Percentiles rank a stretch among this genome's conserved stretches.
phyloP scores from a whole-genome alignment of 2,329 filamentous ascomycete species.

The Cladophialophora chaetospira region DNA sequence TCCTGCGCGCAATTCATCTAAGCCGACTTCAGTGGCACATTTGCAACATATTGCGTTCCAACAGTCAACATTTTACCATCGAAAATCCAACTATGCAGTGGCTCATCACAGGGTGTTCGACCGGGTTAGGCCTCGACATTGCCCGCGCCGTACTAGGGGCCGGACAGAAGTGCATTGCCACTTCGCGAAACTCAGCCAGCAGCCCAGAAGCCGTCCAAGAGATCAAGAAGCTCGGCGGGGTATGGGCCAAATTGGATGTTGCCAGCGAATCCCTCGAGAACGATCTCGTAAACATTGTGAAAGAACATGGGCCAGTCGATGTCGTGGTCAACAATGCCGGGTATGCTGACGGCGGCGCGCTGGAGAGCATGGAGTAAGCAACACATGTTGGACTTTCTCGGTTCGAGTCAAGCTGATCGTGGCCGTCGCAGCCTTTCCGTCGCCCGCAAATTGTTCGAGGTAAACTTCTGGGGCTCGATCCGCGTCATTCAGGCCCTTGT shows the following conservation, averaged over 20 bases:
- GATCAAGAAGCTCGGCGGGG: conserved; percentile 28
- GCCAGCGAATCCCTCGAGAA: conserved; percentile 23
- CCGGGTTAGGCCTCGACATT: conserved; percentile 31
- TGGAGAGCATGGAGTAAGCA: conserved; percentile 29
- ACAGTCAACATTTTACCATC: too few relatives aligned
- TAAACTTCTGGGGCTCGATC: conserved; percentile 31
- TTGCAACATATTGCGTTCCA: too few relatives aligned
- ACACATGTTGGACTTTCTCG: too few relatives aligned
- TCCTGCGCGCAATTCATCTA: too few relatives aligned
- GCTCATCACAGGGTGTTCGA: conserved; percentile 35
- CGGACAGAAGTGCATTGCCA: conserved; percentile 29
- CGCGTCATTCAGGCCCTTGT: conserved; percentile 24
- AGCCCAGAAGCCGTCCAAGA: conserved; percentile 30
- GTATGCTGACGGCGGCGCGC: conserved; percentile 23
- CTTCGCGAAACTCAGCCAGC: conserved; percentile 28
- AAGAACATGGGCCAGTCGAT: conserved; percentile 28
- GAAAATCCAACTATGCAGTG: too few relatives aligned
- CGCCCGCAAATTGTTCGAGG: conserved; percentile 24
- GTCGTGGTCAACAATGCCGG: conserved; percentile 37
- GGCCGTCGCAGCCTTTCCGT: conserved; percentile 4
- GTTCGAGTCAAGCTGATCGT: too few relatives aligned
- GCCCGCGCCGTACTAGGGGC: conserved; percentile 21
- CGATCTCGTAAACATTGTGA: conserved; percentile 13
- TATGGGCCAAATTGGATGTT: conserved; percentile 16
- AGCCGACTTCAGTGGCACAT: too few relatives aligned